Evolutionary conservation across 1,139 yeast species (phyloP).

Genomic region (Geotrichum aggregatum): DNA sequence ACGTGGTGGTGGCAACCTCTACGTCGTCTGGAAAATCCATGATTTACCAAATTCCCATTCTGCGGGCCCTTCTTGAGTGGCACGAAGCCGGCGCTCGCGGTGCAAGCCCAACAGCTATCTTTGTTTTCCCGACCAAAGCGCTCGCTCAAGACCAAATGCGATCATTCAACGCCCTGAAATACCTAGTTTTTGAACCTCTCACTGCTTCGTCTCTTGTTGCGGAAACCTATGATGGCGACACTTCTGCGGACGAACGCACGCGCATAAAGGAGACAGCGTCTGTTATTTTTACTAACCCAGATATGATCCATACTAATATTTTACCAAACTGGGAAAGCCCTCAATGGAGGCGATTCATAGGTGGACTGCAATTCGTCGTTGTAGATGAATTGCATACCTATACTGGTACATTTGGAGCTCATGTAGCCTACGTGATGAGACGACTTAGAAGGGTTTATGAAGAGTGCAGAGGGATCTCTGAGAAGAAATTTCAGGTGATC

Average conservation of each 20-base stretch:
- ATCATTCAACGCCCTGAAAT: conserved; percentile 59
- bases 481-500: conserved; percentile 54
- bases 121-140: conserved; percentile 94
- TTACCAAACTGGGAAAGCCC: conserved; percentile 48
- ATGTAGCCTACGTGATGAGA: conserved; percentile 81
- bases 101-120: conserved; percentile 68
- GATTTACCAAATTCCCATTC: conserved; percentile 82
- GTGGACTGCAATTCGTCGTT: conserved; percentile 64
- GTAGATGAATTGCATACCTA: conserved; percentile 87
- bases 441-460: conserved; percentile 62
- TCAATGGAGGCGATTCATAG: conserved; percentile 69
- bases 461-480: conserved; percentile 55
- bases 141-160: conserved; percentile 93
- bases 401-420: conserved; percentile 86
- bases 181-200: conserved; percentile 27
- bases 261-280: conserved; percentile 59
- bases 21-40: conserved; percentile 95
- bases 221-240: conserved; percentile 93
- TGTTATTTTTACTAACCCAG: conserved; percentile 91
- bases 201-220: conserved; percentile 43
- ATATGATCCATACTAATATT: conserved; percentile 80
- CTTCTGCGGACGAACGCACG: conserved; percentile 53
- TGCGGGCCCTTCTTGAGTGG: conserved; percentile 44
- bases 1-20: conserved; percentile 84
- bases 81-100: background rate